Percentiles rank a stretch among this genome's conserved stretches.
Conservation (phyloP, 192 early-diverging fungal genomes). For the Mortierella hygrophila region DNA sequence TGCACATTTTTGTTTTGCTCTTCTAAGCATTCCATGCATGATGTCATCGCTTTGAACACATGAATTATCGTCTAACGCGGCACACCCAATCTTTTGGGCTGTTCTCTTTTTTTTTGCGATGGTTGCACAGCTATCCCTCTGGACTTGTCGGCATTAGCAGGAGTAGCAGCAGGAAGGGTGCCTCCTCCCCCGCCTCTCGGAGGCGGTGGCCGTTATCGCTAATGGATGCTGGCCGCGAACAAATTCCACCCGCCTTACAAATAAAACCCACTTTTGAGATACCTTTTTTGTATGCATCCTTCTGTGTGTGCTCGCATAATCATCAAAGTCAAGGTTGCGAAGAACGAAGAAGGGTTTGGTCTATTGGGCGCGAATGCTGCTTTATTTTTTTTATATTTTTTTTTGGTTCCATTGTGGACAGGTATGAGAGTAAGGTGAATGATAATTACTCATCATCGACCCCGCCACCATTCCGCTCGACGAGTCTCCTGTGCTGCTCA, state of each 20-base stretch:
- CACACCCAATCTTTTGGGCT: not conserved
- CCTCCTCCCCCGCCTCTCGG: conserved; percentile 40
- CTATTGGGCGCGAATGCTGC: too few species aligned
- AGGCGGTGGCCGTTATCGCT: conserved; percentile 33
- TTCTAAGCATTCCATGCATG: not conserved
- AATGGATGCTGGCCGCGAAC: not conserved
- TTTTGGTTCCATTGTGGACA: too few species aligned
- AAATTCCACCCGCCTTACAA: not conserved
- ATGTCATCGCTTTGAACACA: not conserved
- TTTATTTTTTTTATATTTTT: not conserved
- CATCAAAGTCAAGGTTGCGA: too few species aligned
- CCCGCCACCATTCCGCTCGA: conserved; percentile 10
- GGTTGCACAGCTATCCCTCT: conserved; percentile 34
- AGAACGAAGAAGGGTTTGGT: too few species aligned
- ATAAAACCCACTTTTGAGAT: not conserved
- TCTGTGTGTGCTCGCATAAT: too few species aligned
- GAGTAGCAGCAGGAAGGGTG: conserved; percentile 15
- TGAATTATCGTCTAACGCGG: not conserved
- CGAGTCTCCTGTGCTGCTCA: conserved; percentile 35
- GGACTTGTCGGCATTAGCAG: conserved; percentile 50
- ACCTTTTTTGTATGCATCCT: too few species aligned
- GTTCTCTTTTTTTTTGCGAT: conserved; percentile 11
- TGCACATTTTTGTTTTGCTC: not conserved
- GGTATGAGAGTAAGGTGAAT: too few species aligned
- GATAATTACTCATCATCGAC: conserved; percentile 13